A percentile compares a stretch with the other conserved stretches of the same genome.
phyloP scores from a whole-genome alignment of 352 stramenopile species.

The Phytophthora hybrid region DNA sequence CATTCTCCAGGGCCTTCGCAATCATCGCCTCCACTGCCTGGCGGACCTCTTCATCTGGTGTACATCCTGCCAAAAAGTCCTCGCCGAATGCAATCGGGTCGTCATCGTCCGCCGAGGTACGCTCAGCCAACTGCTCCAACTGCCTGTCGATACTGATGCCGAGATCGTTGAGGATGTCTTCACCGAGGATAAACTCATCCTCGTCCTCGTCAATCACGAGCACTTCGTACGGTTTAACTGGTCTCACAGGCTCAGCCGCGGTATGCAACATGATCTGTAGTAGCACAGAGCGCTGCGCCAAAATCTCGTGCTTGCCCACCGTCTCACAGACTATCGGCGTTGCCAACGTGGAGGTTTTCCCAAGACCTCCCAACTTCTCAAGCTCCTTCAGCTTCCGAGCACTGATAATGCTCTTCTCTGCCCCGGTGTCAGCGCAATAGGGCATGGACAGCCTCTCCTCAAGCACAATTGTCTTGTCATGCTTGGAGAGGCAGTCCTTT shows the following conservation, averaged over 20 bases:
- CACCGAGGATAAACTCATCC: constrained; percentile 19
- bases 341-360: constrained; percentile 10
- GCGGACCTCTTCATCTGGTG: constrained; percentile 1
- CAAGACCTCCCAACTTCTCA: constrained; percentile 15
- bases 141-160: constrained; percentile 19
- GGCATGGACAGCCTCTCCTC: constrained; percentile 25
- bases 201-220: constrained; percentile 20
- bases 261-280: constrained; percentile 18
- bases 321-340: constrained; percentile 15
- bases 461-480: constrained; percentile 24
- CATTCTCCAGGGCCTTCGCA: constrained; percentile 2
- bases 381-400: constrained; percentile 21
- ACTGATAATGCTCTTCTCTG: constrained; percentile 28
- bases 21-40: constrained; percentile 16
- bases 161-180: constrained; percentile 14
- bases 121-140: constrained; percentile 15
- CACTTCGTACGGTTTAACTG: constrained; percentile 10
- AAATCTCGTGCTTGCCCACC: constrained; percentile 13
- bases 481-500: constrained; percentile 20
- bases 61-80: not conserved
- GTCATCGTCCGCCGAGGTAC: constrained; percentile 1
- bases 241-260: constrained; percentile 6
- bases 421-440: constrained; percentile 26
- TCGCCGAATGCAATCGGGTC: constrained; percentile 17
- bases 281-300: not conserved